Percentiles rank a stretch among this genome's conserved stretches.
phyloP scores from a whole-genome alignment of 768 basidiomycete genomes.

The Suillus cothurnatus region DNA sequence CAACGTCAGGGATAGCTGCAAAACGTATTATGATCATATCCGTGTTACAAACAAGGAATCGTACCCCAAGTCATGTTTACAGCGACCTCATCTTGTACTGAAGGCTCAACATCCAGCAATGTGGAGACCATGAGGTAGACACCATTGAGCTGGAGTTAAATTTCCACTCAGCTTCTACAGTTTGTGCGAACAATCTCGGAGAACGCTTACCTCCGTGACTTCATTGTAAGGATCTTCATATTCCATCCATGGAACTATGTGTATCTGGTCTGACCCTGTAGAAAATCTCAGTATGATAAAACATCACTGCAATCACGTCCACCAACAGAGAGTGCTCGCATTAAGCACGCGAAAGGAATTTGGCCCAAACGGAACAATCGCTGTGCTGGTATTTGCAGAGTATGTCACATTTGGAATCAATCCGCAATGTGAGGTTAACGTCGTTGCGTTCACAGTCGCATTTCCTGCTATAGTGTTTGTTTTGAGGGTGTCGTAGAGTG shows the following conservation, averaged over 20 bases:
- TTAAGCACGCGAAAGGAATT: background rate
- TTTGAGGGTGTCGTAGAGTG: slow-evolving; percentile 17
- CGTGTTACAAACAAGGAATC: background rate
- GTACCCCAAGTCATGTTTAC: background rate
- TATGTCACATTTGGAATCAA: slow-evolving; percentile 2
- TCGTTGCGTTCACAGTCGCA: slow-evolving; percentile 17
- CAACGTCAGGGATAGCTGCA: background rate
- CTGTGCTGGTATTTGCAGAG: background rate
- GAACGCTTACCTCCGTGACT: background rate
- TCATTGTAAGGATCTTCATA: background rate
- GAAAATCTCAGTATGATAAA: background rate
- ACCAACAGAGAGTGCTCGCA: background rate
- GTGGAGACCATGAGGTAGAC: background rate
- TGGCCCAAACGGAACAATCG: background rate
- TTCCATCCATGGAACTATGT: background rate
- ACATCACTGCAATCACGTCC: background rate
- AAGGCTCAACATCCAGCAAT: background rate
- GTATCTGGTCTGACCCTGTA: background rate
- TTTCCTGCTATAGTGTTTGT: slow-evolving; percentile 7
- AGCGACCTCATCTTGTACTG: background rate
- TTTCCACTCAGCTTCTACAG: background rate
- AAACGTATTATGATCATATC: background rate
- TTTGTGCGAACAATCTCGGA: background rate
- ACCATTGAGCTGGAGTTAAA: background rate
- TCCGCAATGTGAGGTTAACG: slow-evolving; percentile 13